Base-by-base conservation (phyloP, 2,329 filamentous ascomycete genomes). In the Fusarium liriodendri region DNA sequence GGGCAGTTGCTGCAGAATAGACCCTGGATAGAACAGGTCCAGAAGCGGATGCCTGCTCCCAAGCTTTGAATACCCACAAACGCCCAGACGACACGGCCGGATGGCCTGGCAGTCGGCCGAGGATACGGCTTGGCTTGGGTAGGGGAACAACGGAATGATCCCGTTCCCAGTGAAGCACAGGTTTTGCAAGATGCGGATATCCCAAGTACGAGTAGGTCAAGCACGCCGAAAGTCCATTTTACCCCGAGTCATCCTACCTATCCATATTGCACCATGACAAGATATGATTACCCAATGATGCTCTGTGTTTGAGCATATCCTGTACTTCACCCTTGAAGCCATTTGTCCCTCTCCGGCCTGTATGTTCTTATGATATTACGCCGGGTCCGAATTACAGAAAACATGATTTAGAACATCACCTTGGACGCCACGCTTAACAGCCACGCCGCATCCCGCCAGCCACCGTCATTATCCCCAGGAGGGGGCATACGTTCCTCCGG, bases 401-500 rank as follows among this genome's bases (percentile, higher is more conserved):
- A 38, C 60, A 62, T 40, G 27, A 20, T 70, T 84, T 81, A 91
- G 71, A 91, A 85, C 74, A 91, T 83, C 52, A 91, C 88, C 77
- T 90, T 91, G 29, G 88, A 87, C 13, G 90, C 91, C 71, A 93
- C 90, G 72, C 87, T 91, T 64, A 93, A 81, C 55, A 93, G 81
- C 91, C 91, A 93, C 18, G 90, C 90, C 29, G 90, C 91, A 80
- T 93, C 91, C 67, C 89, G 87, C 91, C 91, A 93, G 10, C 87
- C 88, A 18, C 89, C 90, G 50, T 89, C 87, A 61, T 92, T 87
- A 10, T 85, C 83, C 47, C 86, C 86, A 60, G 84, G 83, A 11
- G 85, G 83, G 35, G 78, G 88, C 78, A 91, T 82, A 11, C 81
- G 81, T 58, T 88, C 86, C 57, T 86, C 84, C 0, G 84, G 79